Conservation (phyloP, 352 stramenopile species). For the Blastocystis sp. region DNA sequence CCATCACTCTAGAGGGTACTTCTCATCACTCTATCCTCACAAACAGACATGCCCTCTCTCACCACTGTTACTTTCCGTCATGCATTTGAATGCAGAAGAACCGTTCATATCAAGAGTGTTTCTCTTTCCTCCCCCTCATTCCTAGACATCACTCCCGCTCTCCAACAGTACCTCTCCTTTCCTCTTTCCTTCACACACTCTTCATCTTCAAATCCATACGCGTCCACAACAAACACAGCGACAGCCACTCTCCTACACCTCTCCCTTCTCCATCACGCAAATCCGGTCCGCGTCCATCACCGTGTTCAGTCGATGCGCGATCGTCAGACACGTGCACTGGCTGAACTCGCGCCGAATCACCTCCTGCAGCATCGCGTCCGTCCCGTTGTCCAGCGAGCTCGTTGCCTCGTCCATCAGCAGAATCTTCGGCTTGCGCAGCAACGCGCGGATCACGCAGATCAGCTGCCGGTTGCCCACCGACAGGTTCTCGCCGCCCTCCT, state of each 20-base stretch:
- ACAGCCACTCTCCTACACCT: conserved; percentile 84
- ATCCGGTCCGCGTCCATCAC: conserved; percentile 92
- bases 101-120: no score
- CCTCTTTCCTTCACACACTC: no score
- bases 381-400: conserved; percentile 84
- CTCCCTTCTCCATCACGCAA: conserved; percentile 89
- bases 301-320: conserved; percentile 93
- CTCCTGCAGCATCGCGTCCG: conserved; percentile 78
- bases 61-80: no score
- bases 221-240: no score
- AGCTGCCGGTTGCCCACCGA: conserved; percentile 77
- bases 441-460: conserved; percentile 75
- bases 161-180: no score
- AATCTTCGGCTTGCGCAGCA: conserved; percentile 85
- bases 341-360: conserved; percentile 73
- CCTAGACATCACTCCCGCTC: no score
- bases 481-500: conserved; percentile 78
- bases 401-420: conserved; percentile 88
- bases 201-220: no score
- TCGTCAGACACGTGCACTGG: conserved; percentile 87
- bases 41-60: no score
- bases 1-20: no score
- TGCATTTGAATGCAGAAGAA: no score
- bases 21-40: no score
- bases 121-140: no score